Base-by-base conservation (phyloP, 257 asterid species). In the Petrea volubilis region DNA sequence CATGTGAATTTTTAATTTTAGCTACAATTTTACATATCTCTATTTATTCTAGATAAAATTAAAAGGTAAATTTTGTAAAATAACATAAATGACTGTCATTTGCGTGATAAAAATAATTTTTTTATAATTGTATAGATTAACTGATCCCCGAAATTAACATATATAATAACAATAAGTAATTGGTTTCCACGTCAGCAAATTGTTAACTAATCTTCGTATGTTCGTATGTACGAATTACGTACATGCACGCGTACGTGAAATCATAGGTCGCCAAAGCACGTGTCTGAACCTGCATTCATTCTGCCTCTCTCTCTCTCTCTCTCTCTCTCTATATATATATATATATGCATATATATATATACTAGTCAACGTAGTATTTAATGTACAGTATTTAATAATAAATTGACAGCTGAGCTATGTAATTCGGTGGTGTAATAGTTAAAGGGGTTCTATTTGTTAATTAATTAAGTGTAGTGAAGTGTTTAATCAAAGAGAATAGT, bases 211-310 rank as follows among this genome's bases (percentile, higher is more conserved):
- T 68, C 17, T 68, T n/a, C n/a, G 43, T 38, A 38, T 38, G 7
- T 38, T 3, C 5, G 38, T 50, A 36, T 75, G 83, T 79, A 74
- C 80, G 78, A 70, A 74, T 79, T 41, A 70, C 72, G 83, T 79
- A 79, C 83, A 74, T 70, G 80, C 78, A 74, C 68, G 75, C 72
- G 80, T 75, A 71, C 83, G 74, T 74, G 15, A 51, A 52, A 5
- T 49, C 60, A 64, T 21, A 66, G 79, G 65, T 21, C 9, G 68
- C 27, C 43, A 8, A 24, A 43, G 70, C 80, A 79, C 83, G 83
- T 79, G 83, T 70, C 83, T 70, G 67, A 77, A 66, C 61, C 74
- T 25, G 75, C 83, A 64, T 74, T 72, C 67, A 73, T 68, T 74
- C 60, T 62, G 71, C n/a, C n/a, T n/a, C n/a, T n/a, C n/a, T n/a